These are phyloP conservation scores for Annona cherimola DNA, from an alignment of 164 flowering plant genomes.

Conservation along the genomic window DNA sequence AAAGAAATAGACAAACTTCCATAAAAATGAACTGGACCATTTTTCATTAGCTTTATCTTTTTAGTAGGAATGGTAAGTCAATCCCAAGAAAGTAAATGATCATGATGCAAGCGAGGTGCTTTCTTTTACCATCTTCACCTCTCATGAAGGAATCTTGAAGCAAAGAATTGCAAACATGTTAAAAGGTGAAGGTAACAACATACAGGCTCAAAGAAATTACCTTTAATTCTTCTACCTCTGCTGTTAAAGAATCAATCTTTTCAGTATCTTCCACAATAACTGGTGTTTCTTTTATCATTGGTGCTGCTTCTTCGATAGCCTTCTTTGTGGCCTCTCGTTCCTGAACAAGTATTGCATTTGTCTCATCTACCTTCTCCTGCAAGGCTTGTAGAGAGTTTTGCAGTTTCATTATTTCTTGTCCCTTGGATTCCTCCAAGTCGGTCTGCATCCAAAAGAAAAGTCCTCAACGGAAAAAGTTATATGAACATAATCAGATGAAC, in stretches of 20 bases:
- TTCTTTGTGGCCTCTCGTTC: conserved; percentile 51
- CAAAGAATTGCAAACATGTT: background rate
- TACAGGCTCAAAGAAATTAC: conserved; percentile 26
- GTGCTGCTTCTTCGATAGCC: conserved; percentile 48
- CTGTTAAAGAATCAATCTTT: conserved; percentile 45
- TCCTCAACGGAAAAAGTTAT: background rate
- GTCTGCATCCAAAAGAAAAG: conserved; percentile 27
- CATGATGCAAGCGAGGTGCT: background rate
- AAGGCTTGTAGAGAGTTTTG: conserved; percentile 40
- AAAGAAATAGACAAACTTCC: no score
- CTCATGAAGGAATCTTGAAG: background rate
- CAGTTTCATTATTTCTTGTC: conserved; percentile 42
- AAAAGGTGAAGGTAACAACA: background rate
- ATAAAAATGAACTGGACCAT: no score
- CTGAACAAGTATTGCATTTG: conserved; percentile 37
- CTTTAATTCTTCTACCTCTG: conserved; percentile 66
- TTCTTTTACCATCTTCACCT: no score
- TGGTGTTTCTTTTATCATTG: conserved; percentile 44
- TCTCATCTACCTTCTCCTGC: conserved; percentile 47
- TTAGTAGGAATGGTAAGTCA: no score
- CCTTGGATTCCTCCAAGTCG: conserved; percentile 65
- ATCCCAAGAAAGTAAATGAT: background rate
- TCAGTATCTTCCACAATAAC: conserved; percentile 46
- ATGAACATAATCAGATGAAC: background rate
- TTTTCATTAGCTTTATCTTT: no score